These are phyloP conservation scores for Coemansia sp. DNA, from an alignment of 192 early-diverging fungal species.

Conservation along the genomic window DNA sequence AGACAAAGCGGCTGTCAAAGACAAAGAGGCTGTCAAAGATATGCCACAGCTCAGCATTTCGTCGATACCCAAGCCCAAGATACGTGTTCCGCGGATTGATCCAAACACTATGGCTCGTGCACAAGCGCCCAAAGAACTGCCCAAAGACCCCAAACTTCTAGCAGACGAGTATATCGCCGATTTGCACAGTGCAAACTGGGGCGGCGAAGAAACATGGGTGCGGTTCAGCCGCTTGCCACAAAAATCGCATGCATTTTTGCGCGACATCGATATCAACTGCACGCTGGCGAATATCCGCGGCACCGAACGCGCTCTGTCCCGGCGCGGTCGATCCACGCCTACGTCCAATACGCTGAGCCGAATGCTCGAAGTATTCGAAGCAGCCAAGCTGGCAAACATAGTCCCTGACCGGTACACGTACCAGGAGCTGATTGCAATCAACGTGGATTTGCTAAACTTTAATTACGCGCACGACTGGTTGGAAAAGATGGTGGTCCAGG, in stretches of 20 bases:
- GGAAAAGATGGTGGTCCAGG: constrained; percentile 24
- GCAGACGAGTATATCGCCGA: constrained; percentile 14
- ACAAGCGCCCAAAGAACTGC: background rate
- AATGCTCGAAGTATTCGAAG: constrained; percentile 29
- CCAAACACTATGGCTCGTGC: background rate
- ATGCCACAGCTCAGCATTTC: background rate
- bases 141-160: constrained; percentile 1
- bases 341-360: constrained; percentile 21
- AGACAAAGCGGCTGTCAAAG: background rate
- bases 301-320: background rate
- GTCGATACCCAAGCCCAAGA: background rate
- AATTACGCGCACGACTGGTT: constrained; percentile 27
- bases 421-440: constrained; percentile 46
- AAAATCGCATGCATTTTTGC: constrained; percentile 14
- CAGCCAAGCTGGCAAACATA: constrained; percentile 10
- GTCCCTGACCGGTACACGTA: constrained; percentile 38
- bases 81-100: background rate
- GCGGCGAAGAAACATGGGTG: constrained; percentile 31
- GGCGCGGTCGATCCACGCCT: background rate
- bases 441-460: constrained; percentile 35
- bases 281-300: constrained; percentile 32
- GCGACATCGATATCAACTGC: constrained; percentile 39
- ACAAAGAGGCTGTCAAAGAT: background rate
- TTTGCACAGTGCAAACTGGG: constrained; percentile 31
- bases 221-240: constrained; percentile 21